Base-by-base conservation (phyloP, 495 filamentous ascomycete genomes). In the Lentithecium fluviatile region DNA sequence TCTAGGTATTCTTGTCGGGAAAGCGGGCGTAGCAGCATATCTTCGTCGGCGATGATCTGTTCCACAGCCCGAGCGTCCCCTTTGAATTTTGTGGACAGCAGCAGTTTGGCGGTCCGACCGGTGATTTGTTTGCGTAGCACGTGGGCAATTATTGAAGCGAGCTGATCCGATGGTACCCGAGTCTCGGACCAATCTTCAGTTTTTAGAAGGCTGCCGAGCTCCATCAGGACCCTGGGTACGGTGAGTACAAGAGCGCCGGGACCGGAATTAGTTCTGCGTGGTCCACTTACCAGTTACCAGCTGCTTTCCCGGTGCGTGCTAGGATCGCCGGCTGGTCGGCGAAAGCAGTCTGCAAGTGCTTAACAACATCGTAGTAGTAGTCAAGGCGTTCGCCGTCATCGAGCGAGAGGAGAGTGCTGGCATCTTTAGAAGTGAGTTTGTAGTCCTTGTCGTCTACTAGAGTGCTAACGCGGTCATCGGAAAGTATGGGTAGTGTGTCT, bases 301-400 rank as follows among this genome's bases (percentile, higher is more conserved):
- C 65, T 7, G 59, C 49, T 36, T 58, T 65, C 1, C 62, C 62
- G 1, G 60, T 29, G 11, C 53, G 47, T 6, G 20, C 7, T 13
- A 59, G 34, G 20, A 46, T 13, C 17, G 55, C 37, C 13, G 2
- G 23, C 7, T 76, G 67, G 13, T 73, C 67, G 32, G 71, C 64
- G 20, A 56, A 52, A 8, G 34, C 48, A 15, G 25, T 70, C 38
- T 13, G 75, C 72, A 64, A 8, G 82, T 74, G 11, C 69, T 69
- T 13, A 69, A 73, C 43, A 68, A 91, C 85, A 17, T 87, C 84
- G 70, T 88, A 84, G 65, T 89, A 95, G 67, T 91, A 94, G 58
- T 96, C 87, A 12, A 93, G 73, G 17, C 94, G 82, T 2, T 84
- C 85, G 0, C 91, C 91, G 21, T 88, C 82, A 47, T 97, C 90